Evolutionary conservation across 2,329 filamentous ascomycete species (phyloP), one percentile per base, ranked within the genome.

Genomic region (Thielaviopsis ethacetica): DNA sequence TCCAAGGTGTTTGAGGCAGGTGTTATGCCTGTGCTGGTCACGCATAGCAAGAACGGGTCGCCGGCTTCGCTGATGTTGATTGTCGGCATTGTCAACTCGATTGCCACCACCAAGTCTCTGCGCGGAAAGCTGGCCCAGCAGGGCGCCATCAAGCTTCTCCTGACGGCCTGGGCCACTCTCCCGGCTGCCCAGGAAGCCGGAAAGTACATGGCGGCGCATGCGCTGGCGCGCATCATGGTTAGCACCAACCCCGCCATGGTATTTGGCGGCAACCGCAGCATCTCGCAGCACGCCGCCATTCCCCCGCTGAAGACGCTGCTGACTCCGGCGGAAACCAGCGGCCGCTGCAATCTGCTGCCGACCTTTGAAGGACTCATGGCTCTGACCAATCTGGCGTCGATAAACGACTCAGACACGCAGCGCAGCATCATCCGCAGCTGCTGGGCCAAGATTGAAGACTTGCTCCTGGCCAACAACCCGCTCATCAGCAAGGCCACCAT

Each of bases 321-420:
- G 17, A 73, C 79, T 0, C 80, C 82, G 5, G 81, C 86, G 56
- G 79, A 82, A 4, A 73, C 75, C 1, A 74, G 77, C 2, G 80
- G 84, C 53, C 80, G 81, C 1, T 81, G 85, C 56, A 87, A 95
- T 68, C 80, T 97, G 15, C 78, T 98, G 0, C 90, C 93, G 0
- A 84, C 86, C 0, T 98, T 97, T 65, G 93, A 98, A 71, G 79
- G 86, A 0, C 78, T 98, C 9, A 85, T 97, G 69, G 91, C 93
- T 0, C 79, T 98, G 41, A 97, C 93, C 0, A 98, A 98, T 65
- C 80, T 98, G 7, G 93, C 91, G 0, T 94, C 88, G 0, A 80
- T 84, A 13, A 85, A 91, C 57, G 79, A 85, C 62, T 76, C 82
- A 38, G 79, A 82, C 5, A 77, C 80, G 5, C 79, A 84, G 52